Percentiles rank a stretch among this genome's conserved stretches.
Evolutionary conservation across 1,139 yeast genomes (phyloP).

Genomic region (Torulaspora pretoriensis): DNA sequence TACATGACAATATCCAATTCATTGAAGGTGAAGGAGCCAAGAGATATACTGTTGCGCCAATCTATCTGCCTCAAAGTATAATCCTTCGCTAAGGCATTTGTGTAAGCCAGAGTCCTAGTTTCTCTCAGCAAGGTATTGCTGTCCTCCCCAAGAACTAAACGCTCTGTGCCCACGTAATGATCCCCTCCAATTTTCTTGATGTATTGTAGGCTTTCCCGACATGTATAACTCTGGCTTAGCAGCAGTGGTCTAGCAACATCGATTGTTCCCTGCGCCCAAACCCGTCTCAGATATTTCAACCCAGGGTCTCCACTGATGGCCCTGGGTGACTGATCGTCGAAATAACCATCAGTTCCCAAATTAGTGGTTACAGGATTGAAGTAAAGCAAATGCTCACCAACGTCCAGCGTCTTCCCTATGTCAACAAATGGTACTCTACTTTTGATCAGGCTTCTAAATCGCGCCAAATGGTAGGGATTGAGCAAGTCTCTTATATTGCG

Average conservation of each 20-base stretch:
- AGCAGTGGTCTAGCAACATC: conserved; percentile 40
- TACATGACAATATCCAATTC: conserved; percentile 49
- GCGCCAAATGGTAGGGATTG: conserved; percentile 8
- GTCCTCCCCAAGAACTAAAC: conserved; percentile 36
- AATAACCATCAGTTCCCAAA: conserved; percentile 75
- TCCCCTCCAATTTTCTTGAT: conserved; percentile 40
- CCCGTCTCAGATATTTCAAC: conserved; percentile 49
- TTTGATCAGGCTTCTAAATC: conserved; percentile 5
- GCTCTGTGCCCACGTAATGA: conserved; percentile 44
- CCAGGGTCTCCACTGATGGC: conserved; percentile 12
- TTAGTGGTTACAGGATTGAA: conserved; percentile 53
- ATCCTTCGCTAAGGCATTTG: conserved; percentile 25
- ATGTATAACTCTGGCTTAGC: conserved; percentile 39
- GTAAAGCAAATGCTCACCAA: conserved; percentile 65
- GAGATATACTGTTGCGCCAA: conserved; percentile 14
- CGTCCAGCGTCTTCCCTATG: not conserved
- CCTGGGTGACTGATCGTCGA: conserved; percentile 69
- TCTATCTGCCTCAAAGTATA: not conserved
- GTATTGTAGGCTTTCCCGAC: conserved; percentile 45
- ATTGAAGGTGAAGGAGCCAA: conserved; percentile 14
- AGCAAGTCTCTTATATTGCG: conserved; percentile 7
- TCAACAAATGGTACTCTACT: conserved; percentile 5
- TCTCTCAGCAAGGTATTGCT: conserved; percentile 31
- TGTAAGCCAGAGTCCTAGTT: conserved; percentile 38
- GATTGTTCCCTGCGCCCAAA: conserved; percentile 79